phyloP scores from a whole-genome alignment of 2,329 filamentous ascomycete genomes.

The Microsporum audouinii region DNA sequence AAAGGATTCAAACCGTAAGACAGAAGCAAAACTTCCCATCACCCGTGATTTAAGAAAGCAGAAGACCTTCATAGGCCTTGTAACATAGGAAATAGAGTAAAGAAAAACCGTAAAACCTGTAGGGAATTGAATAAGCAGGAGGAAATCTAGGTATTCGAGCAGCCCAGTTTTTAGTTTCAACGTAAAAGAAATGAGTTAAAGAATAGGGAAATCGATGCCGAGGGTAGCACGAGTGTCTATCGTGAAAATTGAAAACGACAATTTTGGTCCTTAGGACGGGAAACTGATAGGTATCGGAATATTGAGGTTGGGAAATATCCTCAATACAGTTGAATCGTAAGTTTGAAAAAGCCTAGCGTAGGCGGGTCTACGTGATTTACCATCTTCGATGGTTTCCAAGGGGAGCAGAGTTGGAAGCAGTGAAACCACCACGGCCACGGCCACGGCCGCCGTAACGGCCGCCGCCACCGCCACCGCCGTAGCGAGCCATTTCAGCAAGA shows the following conservation, averaged over 20 bases:
- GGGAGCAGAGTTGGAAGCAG: conserved; percentile 48
- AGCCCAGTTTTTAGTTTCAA: background rate
- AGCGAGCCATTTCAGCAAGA: conserved; percentile 90
- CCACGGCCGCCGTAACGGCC: conserved; percentile 53
- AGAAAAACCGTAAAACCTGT: background rate
- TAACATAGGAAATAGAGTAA: background rate
- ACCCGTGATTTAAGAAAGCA: background rate
- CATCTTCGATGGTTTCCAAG: conserved; percentile 47
- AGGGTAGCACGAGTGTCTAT: conserved; percentile 1
- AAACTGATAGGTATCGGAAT: background rate
- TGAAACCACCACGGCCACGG: conserved; percentile 53
- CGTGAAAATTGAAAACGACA: background rate
- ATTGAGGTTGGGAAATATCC: background rate
- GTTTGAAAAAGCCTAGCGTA: background rate
- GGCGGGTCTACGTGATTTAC: conserved; percentile 29
- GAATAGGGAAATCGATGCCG: background rate
- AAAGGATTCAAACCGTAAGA: background rate
- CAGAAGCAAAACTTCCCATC: background rate
- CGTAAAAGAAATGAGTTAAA: background rate
- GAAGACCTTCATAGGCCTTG: background rate
- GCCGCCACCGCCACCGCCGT: conserved; percentile 67
- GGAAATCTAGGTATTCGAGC: background rate
- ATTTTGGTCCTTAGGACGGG: conserved; percentile 1
- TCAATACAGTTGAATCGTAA: conserved; percentile 2
- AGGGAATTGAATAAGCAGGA: background rate